A percentile compares a stretch with the other conserved stretches of the same genome.
phyloP scores from a whole-genome alignment of 805 yeast genomes.

The Lachancea fermentati region DNA sequence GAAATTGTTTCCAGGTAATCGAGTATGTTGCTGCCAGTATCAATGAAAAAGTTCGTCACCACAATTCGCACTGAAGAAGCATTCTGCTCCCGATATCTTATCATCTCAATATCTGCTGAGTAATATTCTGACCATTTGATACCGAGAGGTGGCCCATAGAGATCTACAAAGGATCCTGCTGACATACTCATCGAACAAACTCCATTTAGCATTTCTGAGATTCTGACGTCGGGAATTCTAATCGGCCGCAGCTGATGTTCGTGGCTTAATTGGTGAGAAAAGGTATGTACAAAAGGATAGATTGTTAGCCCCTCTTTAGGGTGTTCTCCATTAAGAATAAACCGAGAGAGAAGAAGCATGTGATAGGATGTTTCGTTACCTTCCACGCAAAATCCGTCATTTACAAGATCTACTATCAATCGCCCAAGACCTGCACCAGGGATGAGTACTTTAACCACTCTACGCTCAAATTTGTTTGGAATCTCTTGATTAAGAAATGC shows the following conservation, averaged over 20 bases:
- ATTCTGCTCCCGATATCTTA: constrained; percentile 36
- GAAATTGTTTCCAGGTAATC: constrained; percentile 46
- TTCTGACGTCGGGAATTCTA: constrained; percentile 40
- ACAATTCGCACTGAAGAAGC: constrained; percentile 37
- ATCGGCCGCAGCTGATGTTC: constrained; percentile 42
- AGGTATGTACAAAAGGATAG: constrained; percentile 46
- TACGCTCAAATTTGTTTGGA: constrained; percentile 34
- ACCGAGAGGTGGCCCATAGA: constrained; percentile 45
- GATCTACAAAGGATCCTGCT: constrained; percentile 61
- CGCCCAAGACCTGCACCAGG: constrained; percentile 60
- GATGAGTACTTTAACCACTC: constrained; percentile 38
- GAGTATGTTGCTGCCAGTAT: constrained; percentile 50
- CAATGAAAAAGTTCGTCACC: constrained; percentile 50
- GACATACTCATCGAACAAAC: constrained; percentile 53
- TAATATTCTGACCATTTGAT: constrained; percentile 11
- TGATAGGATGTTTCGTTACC: constrained; percentile 59
- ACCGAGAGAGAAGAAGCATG: constrained; percentile 51
- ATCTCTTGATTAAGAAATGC: constrained; percentile 25
- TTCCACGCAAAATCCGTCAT: constrained; percentile 45
- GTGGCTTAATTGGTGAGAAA: constrained; percentile 40
- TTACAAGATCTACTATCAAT: constrained; percentile 46
- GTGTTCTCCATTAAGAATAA: constrained; percentile 41
- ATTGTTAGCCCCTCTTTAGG: constrained; percentile 35
- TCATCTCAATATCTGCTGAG: constrained; percentile 22
- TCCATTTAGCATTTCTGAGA: constrained; percentile 36